A percentile compares a stretch with the other conserved stretches of the same genome.
Conservation (phyloP, 140 eudicot genomes). For the Senecio squalidus region DNA sequence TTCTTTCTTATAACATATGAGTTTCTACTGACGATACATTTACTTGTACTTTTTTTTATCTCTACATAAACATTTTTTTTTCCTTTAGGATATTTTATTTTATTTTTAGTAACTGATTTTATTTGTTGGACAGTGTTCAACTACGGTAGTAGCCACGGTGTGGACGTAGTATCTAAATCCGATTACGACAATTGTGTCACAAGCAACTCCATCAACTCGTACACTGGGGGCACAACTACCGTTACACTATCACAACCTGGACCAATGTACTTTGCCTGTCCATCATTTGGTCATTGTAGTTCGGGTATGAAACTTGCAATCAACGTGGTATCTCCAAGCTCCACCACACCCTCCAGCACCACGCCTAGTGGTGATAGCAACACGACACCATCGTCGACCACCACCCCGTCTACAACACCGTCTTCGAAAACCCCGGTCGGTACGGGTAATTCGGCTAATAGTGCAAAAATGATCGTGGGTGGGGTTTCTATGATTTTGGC, state of each 20-base stretch:
- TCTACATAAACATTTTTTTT: too few relatives aligned
- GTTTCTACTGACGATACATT: not conserved
- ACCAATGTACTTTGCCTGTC: conserved; percentile 55
- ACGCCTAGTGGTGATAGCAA: conserved; percentile 30
- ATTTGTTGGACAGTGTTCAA: conserved; percentile 45
- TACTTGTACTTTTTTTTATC: not conserved
- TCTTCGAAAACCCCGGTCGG: conserved; percentile 14
- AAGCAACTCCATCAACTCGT: conserved; percentile 35
- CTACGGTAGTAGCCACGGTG: conserved; percentile 41
- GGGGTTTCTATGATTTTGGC: conserved; percentile 24
- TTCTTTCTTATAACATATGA: not conserved
- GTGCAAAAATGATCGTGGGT: conserved; percentile 6
- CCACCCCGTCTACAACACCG: conserved; percentile 26
- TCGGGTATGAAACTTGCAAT: conserved; percentile 52
- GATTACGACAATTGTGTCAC: conserved; percentile 48
- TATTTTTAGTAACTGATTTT: not conserved
- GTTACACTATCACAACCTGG: conserved; percentile 37
- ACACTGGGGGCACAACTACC: conserved; percentile 38
- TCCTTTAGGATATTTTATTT: too few relatives aligned
- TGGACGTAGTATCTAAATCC: conserved; percentile 34
- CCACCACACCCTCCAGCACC: conserved; percentile 32
- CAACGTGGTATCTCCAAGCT: conserved; percentile 34
- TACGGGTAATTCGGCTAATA: conserved; percentile 2
- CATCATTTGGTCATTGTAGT: conserved; percentile 49
- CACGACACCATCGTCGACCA: conserved; percentile 25